Evolutionary conservation across 2,329 filamentous ascomycete genomes (phyloP).

Genomic region (Alternaria sp.): DNA sequence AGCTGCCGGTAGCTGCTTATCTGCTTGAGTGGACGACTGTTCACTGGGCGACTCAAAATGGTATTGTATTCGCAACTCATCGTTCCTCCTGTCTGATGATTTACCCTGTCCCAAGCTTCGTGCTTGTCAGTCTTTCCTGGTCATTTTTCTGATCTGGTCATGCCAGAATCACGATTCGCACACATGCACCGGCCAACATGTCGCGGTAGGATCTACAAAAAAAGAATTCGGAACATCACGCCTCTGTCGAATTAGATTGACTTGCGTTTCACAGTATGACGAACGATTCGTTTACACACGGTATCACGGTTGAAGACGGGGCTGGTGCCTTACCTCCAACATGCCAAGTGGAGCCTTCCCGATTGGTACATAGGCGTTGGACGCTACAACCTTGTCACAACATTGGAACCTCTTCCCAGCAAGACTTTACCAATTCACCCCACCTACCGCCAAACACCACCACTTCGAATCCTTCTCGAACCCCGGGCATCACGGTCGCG

Average conservation of each 20-base stretch:
- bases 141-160: background rate
- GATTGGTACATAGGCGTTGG: slow-evolving; percentile 39
- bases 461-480: slow-evolving; percentile 36
- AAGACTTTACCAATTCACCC: slow-evolving; percentile 46
- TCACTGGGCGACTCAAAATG: background rate
- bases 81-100: background rate
- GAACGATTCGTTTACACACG: slow-evolving; percentile 32
- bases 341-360: slow-evolving; percentile 34
- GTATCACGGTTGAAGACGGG: slow-evolving; percentile 15
- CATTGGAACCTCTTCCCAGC: slow-evolving; percentile 39
- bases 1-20: background rate
- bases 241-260: background rate
- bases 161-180: background rate
- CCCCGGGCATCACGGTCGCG: slow-evolving; percentile 44
- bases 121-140: background rate
- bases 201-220: background rate
- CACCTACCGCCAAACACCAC: slow-evolving; percentile 44
- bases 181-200: slow-evolving; percentile 5
- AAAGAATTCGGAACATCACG: background rate
- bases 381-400: slow-evolving; percentile 34
- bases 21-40: background rate
- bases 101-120: background rate
- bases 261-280: slow-evolving; percentile 21
- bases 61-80: background rate
- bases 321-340: slow-evolving; percentile 19